Evolutionary conservation across 148 eudicot species (phyloP).

Genomic region (Selenicereus undatus): DNA sequence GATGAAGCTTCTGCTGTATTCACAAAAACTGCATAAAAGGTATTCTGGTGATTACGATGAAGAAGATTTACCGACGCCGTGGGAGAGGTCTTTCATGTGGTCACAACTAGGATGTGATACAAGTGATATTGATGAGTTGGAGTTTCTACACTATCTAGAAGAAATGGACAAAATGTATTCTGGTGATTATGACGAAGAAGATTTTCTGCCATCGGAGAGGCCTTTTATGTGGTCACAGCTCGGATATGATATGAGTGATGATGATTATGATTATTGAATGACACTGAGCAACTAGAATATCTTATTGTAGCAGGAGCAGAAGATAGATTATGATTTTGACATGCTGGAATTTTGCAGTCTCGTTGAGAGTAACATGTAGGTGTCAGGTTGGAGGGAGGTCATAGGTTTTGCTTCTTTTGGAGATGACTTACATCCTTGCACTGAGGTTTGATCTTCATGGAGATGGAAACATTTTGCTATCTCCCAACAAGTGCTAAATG

Average conservation of each 20-base stretch:
- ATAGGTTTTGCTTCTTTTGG: background rate
- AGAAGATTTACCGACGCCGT: constrained; percentile 15
- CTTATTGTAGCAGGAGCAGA: background rate
- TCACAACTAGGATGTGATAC: constrained; percentile 16
- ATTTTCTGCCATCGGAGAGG: too few relatives aligned
- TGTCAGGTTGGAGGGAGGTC: background rate
- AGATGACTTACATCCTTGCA: background rate
- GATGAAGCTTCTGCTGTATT: background rate
- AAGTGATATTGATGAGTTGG: background rate
- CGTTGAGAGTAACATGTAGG: background rate
- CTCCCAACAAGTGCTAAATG: background rate
- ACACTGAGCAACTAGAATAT: background rate
- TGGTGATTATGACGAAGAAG: background rate
- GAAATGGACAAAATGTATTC: background rate
- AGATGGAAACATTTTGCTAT: background rate
- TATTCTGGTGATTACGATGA: constrained; percentile 14
- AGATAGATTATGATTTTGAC: background rate
- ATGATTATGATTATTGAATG: background rate
- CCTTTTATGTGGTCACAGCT: too few relatives aligned
- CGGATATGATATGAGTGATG: background rate
- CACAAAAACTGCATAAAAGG: background rate
- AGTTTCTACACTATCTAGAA: too few relatives aligned
- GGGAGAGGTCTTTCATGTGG: constrained; percentile 14
- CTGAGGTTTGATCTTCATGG: background rate
- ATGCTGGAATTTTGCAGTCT: background rate